Conservation (phyloP, 805 yeast genomes). For the Candida gorgasii region DNA sequence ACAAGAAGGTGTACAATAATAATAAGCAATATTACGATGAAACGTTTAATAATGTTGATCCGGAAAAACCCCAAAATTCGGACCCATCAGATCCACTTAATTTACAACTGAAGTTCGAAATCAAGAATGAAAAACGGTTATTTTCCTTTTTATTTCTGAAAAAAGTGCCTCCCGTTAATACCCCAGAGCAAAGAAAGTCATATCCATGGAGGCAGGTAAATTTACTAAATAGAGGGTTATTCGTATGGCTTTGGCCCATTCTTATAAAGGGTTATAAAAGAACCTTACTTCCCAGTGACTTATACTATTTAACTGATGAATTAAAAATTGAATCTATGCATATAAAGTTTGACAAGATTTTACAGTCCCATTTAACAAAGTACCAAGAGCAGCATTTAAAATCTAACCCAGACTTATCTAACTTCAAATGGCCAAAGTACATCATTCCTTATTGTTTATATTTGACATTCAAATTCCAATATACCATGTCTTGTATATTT, state of each 20-base stretch:
- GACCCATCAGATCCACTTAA: conserved; percentile 5
- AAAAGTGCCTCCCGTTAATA: conserved; percentile 51
- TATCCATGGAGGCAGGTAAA: conserved; percentile 49
- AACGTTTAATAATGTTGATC: conserved; percentile 10
- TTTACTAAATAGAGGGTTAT: conserved; percentile 39
- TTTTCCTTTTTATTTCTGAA: conserved; percentile 53
- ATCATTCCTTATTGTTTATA: conserved; percentile 47
- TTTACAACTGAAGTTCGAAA: background rate
- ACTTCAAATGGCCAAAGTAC: conserved; percentile 41
- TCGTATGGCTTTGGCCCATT: conserved; percentile 43
- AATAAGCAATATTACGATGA: conserved; percentile 7
- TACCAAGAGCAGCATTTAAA: conserved; percentile 22
- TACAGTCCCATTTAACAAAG: conserved; percentile 23
- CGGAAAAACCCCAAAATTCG: background rate
- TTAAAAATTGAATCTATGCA: conserved; percentile 40
- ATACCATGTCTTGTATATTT: conserved; percentile 38
- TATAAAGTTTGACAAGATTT: conserved; percentile 23
- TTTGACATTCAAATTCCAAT: conserved; percentile 50
- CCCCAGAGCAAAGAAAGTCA: conserved; percentile 48
- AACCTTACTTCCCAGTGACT: conserved; percentile 38
- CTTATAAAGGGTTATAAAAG: conserved; percentile 42
- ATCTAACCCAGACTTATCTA: conserved; percentile 18
- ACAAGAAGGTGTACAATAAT: background rate
- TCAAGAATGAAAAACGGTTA: conserved; percentile 49
- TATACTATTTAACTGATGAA: conserved; percentile 36